Evolutionary conservation across 208 protist genomes (phyloP).

Genomic region (Crithidia bombi): DNA sequence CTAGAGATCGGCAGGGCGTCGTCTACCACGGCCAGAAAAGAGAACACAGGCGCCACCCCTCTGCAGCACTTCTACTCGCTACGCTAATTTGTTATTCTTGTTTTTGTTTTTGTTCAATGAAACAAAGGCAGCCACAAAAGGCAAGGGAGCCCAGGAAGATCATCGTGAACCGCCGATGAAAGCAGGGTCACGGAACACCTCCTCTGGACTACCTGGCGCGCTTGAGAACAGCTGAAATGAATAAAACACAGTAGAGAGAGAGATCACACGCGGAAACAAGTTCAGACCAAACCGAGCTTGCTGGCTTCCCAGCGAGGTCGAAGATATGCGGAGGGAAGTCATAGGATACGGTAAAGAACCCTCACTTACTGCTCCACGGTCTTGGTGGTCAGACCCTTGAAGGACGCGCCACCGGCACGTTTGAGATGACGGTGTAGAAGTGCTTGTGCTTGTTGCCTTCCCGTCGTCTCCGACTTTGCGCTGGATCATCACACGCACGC

Average conservation of each 20-base stretch:
- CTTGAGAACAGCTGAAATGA: too few relatives aligned
- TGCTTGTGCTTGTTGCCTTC: slow-evolving; percentile 89
- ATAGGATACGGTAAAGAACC: slow-evolving; percentile 2
- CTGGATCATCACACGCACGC: slow-evolving; percentile 95
- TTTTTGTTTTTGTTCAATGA: slow-evolving; percentile 13
- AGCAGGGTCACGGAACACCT: too few relatives aligned
- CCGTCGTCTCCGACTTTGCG: slow-evolving; percentile 83
- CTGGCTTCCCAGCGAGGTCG: neutral
- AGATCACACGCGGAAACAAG: slow-evolving; percentile 22
- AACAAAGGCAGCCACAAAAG: slow-evolving; percentile 2
- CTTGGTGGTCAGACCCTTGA: slow-evolving; percentile 89
- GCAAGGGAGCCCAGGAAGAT: neutral
- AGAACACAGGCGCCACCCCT: too few relatives aligned
- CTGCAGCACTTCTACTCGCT: too few relatives aligned
- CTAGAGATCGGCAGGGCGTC: too few relatives aligned
- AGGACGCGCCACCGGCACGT: slow-evolving; percentile 81
- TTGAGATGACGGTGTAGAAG: slow-evolving; percentile 92
- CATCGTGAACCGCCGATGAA: too few relatives aligned
- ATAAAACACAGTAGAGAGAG: neutral
- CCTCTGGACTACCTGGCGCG: too few relatives aligned
- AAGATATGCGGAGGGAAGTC: slow-evolving; percentile 5
- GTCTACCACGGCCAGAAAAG: too few relatives aligned
- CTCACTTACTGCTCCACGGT: slow-evolving; percentile 69
- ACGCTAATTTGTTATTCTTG: too few relatives aligned
- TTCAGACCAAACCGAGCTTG: neutral